Percentiles rank a stretch among this genome's conserved stretches.
Evolutionary conservation across 1,139 yeast genomes (phyloP).

Genomic region (Yamadazyma kanchanaburiensis): DNA sequence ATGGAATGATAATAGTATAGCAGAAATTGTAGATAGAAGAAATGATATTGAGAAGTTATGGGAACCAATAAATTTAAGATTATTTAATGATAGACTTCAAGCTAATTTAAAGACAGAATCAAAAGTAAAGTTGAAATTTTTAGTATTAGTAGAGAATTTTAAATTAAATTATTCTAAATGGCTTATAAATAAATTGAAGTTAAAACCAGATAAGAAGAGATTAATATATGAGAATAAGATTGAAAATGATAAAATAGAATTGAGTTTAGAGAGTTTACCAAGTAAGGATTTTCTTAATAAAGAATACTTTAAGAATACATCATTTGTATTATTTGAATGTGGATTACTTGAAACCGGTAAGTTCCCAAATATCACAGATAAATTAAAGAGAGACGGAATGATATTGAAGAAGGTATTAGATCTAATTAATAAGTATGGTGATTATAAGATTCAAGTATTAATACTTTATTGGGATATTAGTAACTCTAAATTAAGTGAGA

Average conservation of each 20-base stretch:
- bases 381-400: conserved; percentile 31
- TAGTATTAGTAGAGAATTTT: conserved; percentile 48
- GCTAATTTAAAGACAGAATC: conserved; percentile 19
- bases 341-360: conserved; percentile 28
- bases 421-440: conserved; percentile 33
- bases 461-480: conserved; percentile 38
- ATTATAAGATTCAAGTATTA: conserved; percentile 33
- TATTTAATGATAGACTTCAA: conserved; percentile 22
- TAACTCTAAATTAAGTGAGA: conserved; percentile 15
- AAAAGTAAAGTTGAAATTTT: conserved; percentile 22
- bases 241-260: conserved; percentile 18
- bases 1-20: conserved; percentile 13
- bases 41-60: conserved; percentile 35
- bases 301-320: conserved; percentile 33
- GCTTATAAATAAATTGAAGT: conserved; percentile 39
- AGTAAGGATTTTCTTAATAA: conserved; percentile 29
- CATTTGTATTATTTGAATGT: conserved; percentile 45
- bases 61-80: conserved; percentile 34
- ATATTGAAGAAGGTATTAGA: conserved; percentile 38
- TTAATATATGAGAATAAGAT: conserved; percentile 25
- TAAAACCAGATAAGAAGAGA: conserved; percentile 26
- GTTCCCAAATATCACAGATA: conserved; percentile 19
- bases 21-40: conserved; percentile 24
- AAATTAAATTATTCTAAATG: conserved; percentile 39
- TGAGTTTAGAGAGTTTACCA: conserved; percentile 39